Evolutionary conservation across 805 yeast species (phyloP).

Genomic region (Cyberlindnera saturnus): DNA sequence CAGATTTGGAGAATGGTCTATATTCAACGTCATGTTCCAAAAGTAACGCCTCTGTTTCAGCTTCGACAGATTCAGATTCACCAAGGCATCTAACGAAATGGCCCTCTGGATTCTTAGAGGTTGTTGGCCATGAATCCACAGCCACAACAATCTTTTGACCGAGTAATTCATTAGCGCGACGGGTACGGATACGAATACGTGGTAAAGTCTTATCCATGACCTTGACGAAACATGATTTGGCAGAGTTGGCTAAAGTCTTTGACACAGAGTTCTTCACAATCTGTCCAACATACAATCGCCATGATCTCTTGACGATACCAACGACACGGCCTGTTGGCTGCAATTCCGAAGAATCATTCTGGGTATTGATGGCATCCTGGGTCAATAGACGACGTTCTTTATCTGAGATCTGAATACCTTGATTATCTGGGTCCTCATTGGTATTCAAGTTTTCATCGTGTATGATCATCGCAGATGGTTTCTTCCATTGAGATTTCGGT

Average conservation of each 20-base stretch:
- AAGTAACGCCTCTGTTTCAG: slow-evolving; percentile 92
- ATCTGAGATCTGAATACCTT: slow-evolving; percentile 44
- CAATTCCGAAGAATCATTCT: slow-evolving; percentile 44
- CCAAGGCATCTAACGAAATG: slow-evolving; percentile 91
- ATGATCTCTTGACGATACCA: slow-evolving; percentile 80
- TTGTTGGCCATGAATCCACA: slow-evolving; percentile 86
- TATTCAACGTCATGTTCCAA: slow-evolving; percentile 96
- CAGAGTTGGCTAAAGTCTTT: slow-evolving; percentile 52
- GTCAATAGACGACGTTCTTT: slow-evolving; percentile 67
- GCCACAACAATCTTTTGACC: slow-evolving; percentile 90
- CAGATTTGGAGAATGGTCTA: slow-evolving; percentile 90
- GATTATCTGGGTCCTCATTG: slow-evolving; percentile 37
- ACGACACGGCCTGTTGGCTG: slow-evolving; percentile 96
- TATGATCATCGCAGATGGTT: slow-evolving; percentile 70
- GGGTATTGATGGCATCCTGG: slow-evolving; percentile 68
- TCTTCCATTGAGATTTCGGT: slow-evolving; percentile 83
- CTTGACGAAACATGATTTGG: slow-evolving; percentile 74
- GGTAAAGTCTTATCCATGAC: slow-evolving; percentile 90
- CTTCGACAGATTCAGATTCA: slow-evolving; percentile 82
- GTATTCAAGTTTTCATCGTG: slow-evolving; percentile 37
- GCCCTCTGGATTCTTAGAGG: slow-evolving; percentile 85
- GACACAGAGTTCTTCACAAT: slow-evolving; percentile 72
- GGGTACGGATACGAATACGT: slow-evolving; percentile 76
- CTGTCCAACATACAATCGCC: slow-evolving; percentile 97
- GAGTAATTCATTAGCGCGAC: slow-evolving; percentile 75